A percentile compares a stretch with the other conserved stretches of the same genome.
Conservation (phyloP, 768 basidiomycete species). For the Imleria badia region DNA sequence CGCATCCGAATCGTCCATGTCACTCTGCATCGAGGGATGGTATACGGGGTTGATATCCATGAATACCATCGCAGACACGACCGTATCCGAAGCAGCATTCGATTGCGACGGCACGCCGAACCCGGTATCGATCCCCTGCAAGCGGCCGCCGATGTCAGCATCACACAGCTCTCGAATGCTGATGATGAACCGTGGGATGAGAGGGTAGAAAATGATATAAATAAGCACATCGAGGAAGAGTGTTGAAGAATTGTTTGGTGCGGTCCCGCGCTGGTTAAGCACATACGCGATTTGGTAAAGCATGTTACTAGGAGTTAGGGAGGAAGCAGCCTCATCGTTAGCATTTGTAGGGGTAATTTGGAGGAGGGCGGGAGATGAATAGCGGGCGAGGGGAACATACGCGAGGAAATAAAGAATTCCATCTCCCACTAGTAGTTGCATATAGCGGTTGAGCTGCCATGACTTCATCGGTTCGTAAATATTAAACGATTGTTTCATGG, state of each 20-base stretch:
- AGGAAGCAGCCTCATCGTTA: too few species aligned
- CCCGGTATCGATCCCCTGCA: not conserved
- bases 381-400: not conserved
- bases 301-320: not conserved
- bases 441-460: conserved; percentile 10
- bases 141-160: not conserved
- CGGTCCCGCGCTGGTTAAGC: not conserved
- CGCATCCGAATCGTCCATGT: not conserved
- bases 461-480: conserved; percentile 5
- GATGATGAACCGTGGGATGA: conserved; percentile 8
- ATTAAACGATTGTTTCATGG: not conserved
- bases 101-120: not conserved
- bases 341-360: too few species aligned
- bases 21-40: too few species aligned
- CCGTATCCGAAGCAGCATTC: not conserved
- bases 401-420: conserved; percentile 10
- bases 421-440: conserved; percentile 1
- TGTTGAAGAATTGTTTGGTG: not conserved
- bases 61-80: not conserved
- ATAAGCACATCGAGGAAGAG: not conserved
- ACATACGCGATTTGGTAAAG: not conserved
- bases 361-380: too few species aligned
- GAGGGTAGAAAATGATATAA: not conserved
- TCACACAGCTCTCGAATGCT: not conserved
- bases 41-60: too few species aligned